Evolutionary conservation across 805 yeast species (phyloP).

Genomic region (Saccharomycopsis fermentans): DNA sequence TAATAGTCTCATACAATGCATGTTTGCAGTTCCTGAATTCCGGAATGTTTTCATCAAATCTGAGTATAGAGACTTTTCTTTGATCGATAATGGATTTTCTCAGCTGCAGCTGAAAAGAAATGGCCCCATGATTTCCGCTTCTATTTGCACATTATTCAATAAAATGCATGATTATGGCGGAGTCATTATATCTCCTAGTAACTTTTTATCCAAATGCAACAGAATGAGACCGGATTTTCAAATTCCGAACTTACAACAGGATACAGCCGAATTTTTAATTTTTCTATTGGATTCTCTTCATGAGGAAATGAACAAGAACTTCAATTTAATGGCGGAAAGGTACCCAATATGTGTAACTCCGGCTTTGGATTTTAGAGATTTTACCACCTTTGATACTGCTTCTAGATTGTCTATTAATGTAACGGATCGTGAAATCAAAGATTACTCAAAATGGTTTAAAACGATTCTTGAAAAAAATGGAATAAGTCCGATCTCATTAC

Average conservation of each 20-base stretch:
- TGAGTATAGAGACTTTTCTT: conserved; percentile 32
- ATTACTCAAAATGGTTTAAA: conserved; percentile 52
- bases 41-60: conserved; percentile 38
- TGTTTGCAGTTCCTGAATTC: conserved; percentile 45
- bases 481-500: conserved; percentile 52
- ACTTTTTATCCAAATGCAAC: conserved; percentile 44
- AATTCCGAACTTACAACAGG: conserved; percentile 72
- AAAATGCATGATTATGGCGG: conserved; percentile 52
- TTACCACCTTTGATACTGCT: conserved; percentile 28
- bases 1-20: conserved; percentile 61
- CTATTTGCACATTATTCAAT: conserved; percentile 43
- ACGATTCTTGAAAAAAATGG: conserved; percentile 45
- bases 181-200: conserved; percentile 52
- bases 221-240: conserved; percentile 52
- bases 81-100: background rate
- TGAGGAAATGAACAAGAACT: conserved; percentile 42
- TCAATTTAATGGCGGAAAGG: conserved; percentile 27
- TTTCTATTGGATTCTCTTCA: conserved; percentile 59
- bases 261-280: conserved; percentile 66
- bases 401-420: conserved; percentile 21
- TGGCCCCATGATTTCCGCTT: conserved; percentile 31
- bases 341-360: conserved; percentile 27
- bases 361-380: conserved; percentile 17
- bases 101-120: conserved; percentile 14
- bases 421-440: conserved; percentile 30